Percentiles rank a stretch among this genome's conserved stretches.
phyloP scores from a whole-genome alignment of 2,329 filamentous ascomycete genomes.

The Trichoderma atrobrunneum region DNA sequence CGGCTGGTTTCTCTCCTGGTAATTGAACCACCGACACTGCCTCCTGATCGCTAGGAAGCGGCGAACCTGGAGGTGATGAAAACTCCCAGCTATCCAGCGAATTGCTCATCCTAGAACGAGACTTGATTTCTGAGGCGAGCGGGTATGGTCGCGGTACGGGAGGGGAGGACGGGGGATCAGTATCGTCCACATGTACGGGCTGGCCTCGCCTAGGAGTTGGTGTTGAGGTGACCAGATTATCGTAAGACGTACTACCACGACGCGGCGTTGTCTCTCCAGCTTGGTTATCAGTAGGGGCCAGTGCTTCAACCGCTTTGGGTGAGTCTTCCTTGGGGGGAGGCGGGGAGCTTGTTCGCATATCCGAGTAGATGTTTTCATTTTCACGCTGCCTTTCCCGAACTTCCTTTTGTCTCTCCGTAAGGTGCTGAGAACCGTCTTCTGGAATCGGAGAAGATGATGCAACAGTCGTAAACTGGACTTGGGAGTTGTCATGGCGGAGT shows the following conservation, averaged over 20 bases:
- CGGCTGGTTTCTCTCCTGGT: slow-evolving; percentile 17
- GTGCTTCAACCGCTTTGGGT: slow-evolving; percentile 20
- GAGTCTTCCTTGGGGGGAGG: slow-evolving; percentile 24
- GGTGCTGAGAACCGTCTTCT: slow-evolving; percentile 62
- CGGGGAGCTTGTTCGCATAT: slow-evolving; percentile 55
- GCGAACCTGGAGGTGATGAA: slow-evolving; percentile 57
- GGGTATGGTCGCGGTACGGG: slow-evolving; percentile 54
- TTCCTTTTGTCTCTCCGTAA: slow-evolving; percentile 79
- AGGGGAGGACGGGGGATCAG: slow-evolving; percentile 58
- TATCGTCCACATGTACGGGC: slow-evolving; percentile 46
- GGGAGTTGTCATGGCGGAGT: slow-evolving; percentile 76
- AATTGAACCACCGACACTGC: slow-evolving; percentile 21
- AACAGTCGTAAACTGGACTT: slow-evolving; percentile 72
- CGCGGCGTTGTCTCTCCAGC: slow-evolving; percentile 46
- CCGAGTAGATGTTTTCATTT: slow-evolving; percentile 64
- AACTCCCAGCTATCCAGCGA: slow-evolving; percentile 48
- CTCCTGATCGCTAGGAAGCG: slow-evolving; percentile 35
- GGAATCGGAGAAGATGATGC: slow-evolving; percentile 54
- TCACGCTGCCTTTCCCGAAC: slow-evolving; percentile 70
- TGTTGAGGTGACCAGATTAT: slow-evolving; percentile 57
- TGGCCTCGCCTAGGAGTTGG: slow-evolving; percentile 60
- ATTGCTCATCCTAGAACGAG: slow-evolving; percentile 40
- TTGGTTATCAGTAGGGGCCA: slow-evolving; percentile 19
- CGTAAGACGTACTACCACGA: slow-evolving; percentile 39
- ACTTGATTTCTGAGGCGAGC: slow-evolving; percentile 50